Conservation (phyloP, 1,139 yeast genomes). For the Trichomonascaceae sp. region DNA sequence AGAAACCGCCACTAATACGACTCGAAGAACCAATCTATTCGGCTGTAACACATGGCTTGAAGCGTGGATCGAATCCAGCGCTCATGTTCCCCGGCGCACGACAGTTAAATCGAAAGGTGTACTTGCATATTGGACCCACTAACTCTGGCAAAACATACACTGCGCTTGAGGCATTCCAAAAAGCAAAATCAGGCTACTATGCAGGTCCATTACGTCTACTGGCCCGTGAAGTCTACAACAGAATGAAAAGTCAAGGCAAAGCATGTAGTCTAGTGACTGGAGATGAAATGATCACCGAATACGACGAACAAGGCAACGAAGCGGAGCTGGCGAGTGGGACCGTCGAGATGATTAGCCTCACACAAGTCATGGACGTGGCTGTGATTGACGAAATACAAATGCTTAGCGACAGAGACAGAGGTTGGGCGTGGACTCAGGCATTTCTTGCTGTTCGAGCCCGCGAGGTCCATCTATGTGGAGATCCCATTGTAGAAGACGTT, state of each 20-base stretch:
- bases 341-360: constrained; percentile 77
- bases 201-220: constrained; percentile 89
- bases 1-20: too few species aligned
- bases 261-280: constrained; percentile 85
- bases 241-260: constrained; percentile 51
- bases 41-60: too few species aligned
- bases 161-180: constrained; percentile 56
- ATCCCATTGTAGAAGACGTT: constrained; percentile 62
- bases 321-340: constrained; percentile 80
- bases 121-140: constrained; percentile 94
- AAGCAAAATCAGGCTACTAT: constrained; percentile 71
- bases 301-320: constrained; percentile 51
- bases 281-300: constrained; percentile 69
- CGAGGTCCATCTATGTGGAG: constrained; percentile 90
- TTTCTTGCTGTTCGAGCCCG: constrained; percentile 75
- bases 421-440: constrained; percentile 94
- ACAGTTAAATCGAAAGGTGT: constrained; percentile 59
- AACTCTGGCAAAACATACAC: constrained; percentile 92
- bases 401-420: constrained; percentile 70
- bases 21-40: too few species aligned
- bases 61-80: constrained; percentile 39
- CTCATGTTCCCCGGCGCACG: constrained; percentile 88
- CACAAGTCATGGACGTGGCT: constrained; percentile 63
- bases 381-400: constrained; percentile 94
- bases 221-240: constrained; percentile 83